Evolutionary conservation across 352 stramenopile species (phyloP), one percentile per base, ranked within the genome.

Genomic region (Phytophthora sp.): DNA sequence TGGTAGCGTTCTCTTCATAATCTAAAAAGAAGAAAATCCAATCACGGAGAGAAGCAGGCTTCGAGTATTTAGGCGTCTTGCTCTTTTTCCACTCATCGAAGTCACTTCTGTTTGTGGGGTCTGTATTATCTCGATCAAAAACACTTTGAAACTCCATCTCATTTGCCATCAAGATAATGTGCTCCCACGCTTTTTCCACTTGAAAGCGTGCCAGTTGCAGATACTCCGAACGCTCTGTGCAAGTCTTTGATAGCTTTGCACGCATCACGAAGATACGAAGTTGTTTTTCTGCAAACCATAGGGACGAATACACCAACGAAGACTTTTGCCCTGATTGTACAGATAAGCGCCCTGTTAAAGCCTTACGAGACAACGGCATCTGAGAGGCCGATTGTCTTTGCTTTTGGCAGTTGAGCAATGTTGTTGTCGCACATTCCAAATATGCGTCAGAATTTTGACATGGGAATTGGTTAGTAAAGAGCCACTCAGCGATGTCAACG

Each of bases 401-500:
- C 10, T 50, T 61, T 58, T 88, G 58, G 43, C 72, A 72, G 17
- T 60, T 49, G 26, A 75, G 18, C 12, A 97, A 39, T 3, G 76
- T 71, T 13, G 71, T 77, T 7, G 74, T 42, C 11, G 87, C 85
- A 5, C 57, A 74, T n/a, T 89, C 67, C 6, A 96, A 44, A 59
- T 94, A 79, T 9, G 69, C 39, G 1, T 83, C 51, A 1, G 79
- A 70, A 24, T 94, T 87, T 49, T 88, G 60, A 17, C 60, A 41
- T 0, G 84, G 70, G 27, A 93, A 77, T 3, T 83, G 76, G 32
- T 91, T 89, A 1, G 86, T 84, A 50, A 84, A 82, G 20, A 96
- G 54, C 88, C 88, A 97, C 58, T 97, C 89, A 4, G 82, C 88
- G 43, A 97, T 82, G 35, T 97, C 88, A 0, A 96, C 54, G 15